These are phyloP conservation scores for Boletus tomentosulus DNA, from an alignment of 768 basidiomycete species.

Conservation along the genomic window DNA sequence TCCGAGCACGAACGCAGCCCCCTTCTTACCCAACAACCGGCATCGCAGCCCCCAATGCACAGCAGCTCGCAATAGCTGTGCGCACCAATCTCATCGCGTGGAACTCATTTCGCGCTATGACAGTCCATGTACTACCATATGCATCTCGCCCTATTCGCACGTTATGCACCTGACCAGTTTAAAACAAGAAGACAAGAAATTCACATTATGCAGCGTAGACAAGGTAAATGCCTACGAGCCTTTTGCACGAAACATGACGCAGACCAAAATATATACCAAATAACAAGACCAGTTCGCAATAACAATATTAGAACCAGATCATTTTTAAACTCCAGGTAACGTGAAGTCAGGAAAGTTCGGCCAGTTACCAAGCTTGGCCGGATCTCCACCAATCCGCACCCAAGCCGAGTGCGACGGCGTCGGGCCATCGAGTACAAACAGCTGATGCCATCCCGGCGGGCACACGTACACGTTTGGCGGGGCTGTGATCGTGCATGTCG, in stretches of 20 bases:
- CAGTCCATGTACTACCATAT: too few relatives aligned
- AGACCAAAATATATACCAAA: too few relatives aligned
- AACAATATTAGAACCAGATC: too few relatives aligned
- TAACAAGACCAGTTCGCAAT: too few relatives aligned
- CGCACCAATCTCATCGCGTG: constrained; percentile 1
- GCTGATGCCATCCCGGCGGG: constrained; percentile 74
- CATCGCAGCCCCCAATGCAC: constrained; percentile 24
- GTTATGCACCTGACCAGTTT: too few relatives aligned
- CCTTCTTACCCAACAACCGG: constrained; percentile 21
- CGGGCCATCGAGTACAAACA: constrained; percentile 74
- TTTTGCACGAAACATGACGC: too few relatives aligned
- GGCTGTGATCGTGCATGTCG: constrained; percentile 70
- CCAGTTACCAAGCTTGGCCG: constrained; percentile 67
- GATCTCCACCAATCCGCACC: constrained; percentile 80
- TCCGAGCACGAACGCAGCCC: constrained; percentile 17
- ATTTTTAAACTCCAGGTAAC: constrained; percentile 49
- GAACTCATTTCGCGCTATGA: too few relatives aligned
- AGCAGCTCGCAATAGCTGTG: background rate
- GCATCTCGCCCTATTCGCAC: too few relatives aligned
- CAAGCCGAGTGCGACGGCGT: constrained; percentile 72
- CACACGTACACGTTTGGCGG: constrained; percentile 66
- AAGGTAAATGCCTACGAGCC: too few relatives aligned
- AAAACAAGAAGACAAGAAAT: too few relatives aligned
- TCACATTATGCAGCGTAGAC: too few relatives aligned
- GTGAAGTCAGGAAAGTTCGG: constrained; percentile 66